These are phyloP conservation scores for Coemansia sp. DNA, from an alignment of 192 early-diverging fungal genomes.

Conservation along the genomic window DNA sequence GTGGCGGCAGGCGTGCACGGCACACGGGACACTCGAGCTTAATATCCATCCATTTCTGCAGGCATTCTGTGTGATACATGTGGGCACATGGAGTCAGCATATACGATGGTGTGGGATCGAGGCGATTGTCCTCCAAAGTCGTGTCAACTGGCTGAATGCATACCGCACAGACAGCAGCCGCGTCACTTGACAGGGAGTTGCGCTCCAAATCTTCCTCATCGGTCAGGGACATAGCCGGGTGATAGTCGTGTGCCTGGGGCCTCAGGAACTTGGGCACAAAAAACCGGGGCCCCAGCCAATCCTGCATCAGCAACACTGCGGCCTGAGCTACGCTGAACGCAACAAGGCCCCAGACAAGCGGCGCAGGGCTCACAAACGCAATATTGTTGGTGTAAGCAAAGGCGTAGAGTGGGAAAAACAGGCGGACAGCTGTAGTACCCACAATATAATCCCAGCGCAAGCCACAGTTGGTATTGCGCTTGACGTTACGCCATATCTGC, in stretches of 20 bases:
- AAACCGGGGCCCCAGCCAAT: slow-evolving; percentile 69
- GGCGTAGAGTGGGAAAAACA: slow-evolving; percentile 67
- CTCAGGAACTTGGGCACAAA: slow-evolving; percentile 72
- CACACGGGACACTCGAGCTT: slow-evolving; percentile 80
- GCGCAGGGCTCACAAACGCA: slow-evolving; percentile 33
- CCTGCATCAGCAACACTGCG: slow-evolving; percentile 65
- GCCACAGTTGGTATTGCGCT: slow-evolving; percentile 64
- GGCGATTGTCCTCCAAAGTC: slow-evolving; percentile 2
- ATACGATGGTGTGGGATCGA: slow-evolving; percentile 37
- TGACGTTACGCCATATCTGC: slow-evolving; percentile 75
- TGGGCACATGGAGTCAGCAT: slow-evolving; percentile 85
- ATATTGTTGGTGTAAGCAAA: slow-evolving; percentile 58
- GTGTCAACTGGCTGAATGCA: slow-evolving; percentile 12
- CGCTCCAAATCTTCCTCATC: slow-evolving; percentile 51
- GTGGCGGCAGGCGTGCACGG: slow-evolving; percentile 63
- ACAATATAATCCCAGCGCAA: slow-evolving; percentile 64
- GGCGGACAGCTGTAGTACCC: slow-evolving; percentile 61
- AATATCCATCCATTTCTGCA: slow-evolving; percentile 76
- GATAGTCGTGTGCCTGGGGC: slow-evolving; percentile 73
- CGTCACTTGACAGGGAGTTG: slow-evolving; percentile 10
- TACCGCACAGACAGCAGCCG: slow-evolving; percentile 9
- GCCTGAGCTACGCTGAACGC: slow-evolving; percentile 66
- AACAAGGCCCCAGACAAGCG: slow-evolving; percentile 60
- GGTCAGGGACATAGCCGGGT: slow-evolving; percentile 59
- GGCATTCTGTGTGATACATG: slow-evolving; percentile 77